Conservation (phyloP, 2,329 filamentous ascomycete genomes). For the Mycosphaerella sp. region DNA sequence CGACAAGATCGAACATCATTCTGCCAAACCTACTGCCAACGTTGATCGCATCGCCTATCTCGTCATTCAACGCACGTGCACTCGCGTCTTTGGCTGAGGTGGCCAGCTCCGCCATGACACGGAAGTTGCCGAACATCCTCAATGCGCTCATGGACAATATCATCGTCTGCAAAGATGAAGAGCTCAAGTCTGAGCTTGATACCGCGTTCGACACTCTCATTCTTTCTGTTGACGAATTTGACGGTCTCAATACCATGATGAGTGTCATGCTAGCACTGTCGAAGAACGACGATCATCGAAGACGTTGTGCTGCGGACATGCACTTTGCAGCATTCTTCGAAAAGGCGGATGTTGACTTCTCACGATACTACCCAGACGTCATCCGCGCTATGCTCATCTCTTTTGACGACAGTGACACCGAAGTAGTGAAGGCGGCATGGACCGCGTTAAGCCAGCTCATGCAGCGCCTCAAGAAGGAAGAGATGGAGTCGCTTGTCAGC, state of each 20-base stretch:
- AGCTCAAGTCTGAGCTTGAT: conserved; percentile 66
- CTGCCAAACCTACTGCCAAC: conserved; percentile 93
- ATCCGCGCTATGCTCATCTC: conserved; percentile 84
- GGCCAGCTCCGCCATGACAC: conserved; percentile 82
- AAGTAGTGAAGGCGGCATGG: conserved; percentile 88
- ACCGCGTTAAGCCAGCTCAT: conserved; percentile 79
- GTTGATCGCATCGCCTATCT: conserved; percentile 81
- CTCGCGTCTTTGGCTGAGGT: conserved; percentile 90
- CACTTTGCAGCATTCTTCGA: conserved; percentile 86
- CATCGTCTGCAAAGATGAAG: conserved; percentile 68
- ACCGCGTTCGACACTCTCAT: conserved; percentile 82
- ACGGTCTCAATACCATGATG: conserved; percentile 94
- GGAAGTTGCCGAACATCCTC: conserved; percentile 80
- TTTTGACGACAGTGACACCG: conserved; percentile 77
- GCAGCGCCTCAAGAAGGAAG: conserved; percentile 85
- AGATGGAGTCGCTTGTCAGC: conserved; percentile 88
- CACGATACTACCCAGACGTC: conserved; percentile 91
- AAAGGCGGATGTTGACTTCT: conserved; percentile 76
- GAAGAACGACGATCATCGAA: conserved; percentile 88
- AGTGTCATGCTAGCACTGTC: conserved; percentile 80
- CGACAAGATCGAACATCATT: conserved; percentile 91
- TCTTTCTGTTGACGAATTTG: conserved; percentile 88
- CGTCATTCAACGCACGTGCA: conserved; percentile 89
- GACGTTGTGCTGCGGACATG: conserved; percentile 68
- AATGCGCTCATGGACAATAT: conserved; percentile 94